These are phyloP conservation scores for Paraglomus brasilianum DNA, from an alignment of 192 early-diverging fungal species.

Conservation along the genomic window DNA sequence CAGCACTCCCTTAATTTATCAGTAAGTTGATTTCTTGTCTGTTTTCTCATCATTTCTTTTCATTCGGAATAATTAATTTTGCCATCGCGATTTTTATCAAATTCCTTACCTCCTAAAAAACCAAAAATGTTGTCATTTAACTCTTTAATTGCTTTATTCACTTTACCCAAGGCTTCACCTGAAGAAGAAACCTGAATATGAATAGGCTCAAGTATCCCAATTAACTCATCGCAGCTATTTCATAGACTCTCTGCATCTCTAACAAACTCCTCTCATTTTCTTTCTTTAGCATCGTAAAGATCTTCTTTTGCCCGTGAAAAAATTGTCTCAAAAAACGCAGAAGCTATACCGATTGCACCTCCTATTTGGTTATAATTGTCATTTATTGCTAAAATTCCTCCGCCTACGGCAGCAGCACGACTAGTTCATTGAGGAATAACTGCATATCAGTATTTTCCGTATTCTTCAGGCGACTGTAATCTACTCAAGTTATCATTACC, in stretches of 20 bases:
- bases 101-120: slow-evolving; percentile 16
- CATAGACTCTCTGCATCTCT: neutral
- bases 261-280: neutral
- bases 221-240: slow-evolving; percentile 11
- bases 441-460: neutral
- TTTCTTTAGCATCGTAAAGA: neutral
- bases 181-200: no score
- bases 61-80: neutral
- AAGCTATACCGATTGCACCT: neutral
- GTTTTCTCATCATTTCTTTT: no score
- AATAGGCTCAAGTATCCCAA: neutral
- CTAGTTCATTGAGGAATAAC: no score
- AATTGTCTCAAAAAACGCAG: neutral
- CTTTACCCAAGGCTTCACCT: neutral
- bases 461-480: neutral
- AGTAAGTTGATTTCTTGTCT: no score
- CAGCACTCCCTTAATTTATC: no score
- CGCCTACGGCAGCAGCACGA: neutral
- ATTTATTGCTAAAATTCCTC: neutral
- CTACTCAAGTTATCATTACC: neutral
- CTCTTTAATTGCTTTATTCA: slow-evolving; percentile 8
- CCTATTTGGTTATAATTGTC: slow-evolving; percentile 6
- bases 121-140: neutral
- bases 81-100: neutral
- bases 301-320: neutral